phyloP scores from a whole-genome alignment of 2,329 filamentous ascomycete species.

The Colletotrichum theobromicola region DNA sequence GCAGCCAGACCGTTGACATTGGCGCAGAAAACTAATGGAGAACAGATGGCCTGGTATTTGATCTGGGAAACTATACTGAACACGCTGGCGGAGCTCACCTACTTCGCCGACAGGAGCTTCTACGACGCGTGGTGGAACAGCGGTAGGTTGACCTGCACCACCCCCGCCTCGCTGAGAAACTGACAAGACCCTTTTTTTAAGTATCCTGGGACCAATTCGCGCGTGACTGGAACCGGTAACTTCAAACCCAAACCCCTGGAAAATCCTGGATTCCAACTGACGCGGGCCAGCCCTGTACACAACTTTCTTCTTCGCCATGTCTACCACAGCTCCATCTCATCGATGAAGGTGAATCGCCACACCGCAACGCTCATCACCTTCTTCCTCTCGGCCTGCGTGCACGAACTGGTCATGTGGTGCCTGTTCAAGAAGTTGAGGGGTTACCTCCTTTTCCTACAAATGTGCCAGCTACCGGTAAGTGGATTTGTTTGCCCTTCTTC shows the following conservation, averaged over 20 bases:
- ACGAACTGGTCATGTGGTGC: constrained; percentile 82
- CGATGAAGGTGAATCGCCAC: constrained; percentile 71
- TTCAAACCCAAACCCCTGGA: not conserved
- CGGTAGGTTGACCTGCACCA: constrained; percentile 35
- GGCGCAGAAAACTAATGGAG: not conserved
- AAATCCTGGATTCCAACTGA: not conserved
- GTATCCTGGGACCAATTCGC: constrained; percentile 79
- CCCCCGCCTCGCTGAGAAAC: not conserved
- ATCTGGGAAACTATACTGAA: constrained; percentile 82
- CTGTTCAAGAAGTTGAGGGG: constrained; percentile 80
- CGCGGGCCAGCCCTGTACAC: constrained; percentile 67
- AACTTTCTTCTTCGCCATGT: constrained; percentile 80
- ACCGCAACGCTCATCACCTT: constrained; percentile 80
- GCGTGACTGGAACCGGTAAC: constrained; percentile 73
- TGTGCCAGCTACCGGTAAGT: constrained; percentile 71
- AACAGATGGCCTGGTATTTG: constrained; percentile 74
- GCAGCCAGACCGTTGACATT: constrained; percentile 6
- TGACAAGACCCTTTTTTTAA: constrained; percentile 27
- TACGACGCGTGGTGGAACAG: constrained; percentile 70
- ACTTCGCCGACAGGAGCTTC: constrained; percentile 79
- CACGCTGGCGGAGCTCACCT: constrained; percentile 76
- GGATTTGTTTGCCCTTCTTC: not conserved
- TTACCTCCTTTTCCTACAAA: constrained; percentile 75
- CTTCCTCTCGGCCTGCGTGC: constrained; percentile 71
- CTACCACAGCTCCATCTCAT: constrained; percentile 78